Evolutionary conservation across 306 rosid genomes (phyloP).

Genomic region (Oemleria cerasiformis): DNA sequence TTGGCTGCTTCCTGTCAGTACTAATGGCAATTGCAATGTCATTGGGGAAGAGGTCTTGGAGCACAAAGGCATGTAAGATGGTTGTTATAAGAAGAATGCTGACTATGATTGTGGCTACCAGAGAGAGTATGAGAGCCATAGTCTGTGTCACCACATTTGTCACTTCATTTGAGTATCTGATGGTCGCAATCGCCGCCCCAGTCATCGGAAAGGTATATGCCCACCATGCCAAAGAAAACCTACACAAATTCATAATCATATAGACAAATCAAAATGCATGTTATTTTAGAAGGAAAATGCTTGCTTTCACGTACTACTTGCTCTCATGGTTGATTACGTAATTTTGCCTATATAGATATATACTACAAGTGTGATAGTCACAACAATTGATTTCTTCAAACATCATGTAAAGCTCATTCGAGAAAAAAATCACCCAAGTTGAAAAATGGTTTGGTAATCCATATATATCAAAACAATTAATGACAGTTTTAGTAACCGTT

Average conservation of each 20-base stretch:
- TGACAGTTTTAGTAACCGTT: too few species aligned
- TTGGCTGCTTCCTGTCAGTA: constrained; percentile 44
- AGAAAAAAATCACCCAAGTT: too few species aligned
- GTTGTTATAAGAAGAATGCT: constrained; percentile 53
- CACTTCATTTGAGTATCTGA: constrained; percentile 69
- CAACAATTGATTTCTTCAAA: too few species aligned
- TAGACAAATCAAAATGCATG: constrained; percentile 16
- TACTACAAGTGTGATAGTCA: too few species aligned
- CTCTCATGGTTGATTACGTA: too few species aligned
- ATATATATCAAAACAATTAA: too few species aligned
- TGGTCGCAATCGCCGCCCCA: constrained; percentile 91
- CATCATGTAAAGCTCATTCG: too few species aligned
- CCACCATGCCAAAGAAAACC: constrained; percentile 98
- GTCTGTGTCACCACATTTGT: constrained; percentile 48
- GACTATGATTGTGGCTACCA: constrained; percentile 51
- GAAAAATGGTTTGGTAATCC: too few species aligned
- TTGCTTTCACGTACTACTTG: too few species aligned
- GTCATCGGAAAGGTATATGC: constrained; percentile 99
- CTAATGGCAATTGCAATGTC: constrained; percentile 95
- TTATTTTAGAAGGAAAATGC: background rate
- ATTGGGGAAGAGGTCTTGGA: constrained; percentile 76
- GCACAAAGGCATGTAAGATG: constrained; percentile 68
- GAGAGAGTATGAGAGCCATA: constrained; percentile 46
- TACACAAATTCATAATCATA: constrained; percentile 3
- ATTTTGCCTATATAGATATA: too few species aligned